phyloP scores from a whole-genome alignment of 2,329 filamentous ascomycete species.

The Pseudogymnoascus verrucosus region DNA sequence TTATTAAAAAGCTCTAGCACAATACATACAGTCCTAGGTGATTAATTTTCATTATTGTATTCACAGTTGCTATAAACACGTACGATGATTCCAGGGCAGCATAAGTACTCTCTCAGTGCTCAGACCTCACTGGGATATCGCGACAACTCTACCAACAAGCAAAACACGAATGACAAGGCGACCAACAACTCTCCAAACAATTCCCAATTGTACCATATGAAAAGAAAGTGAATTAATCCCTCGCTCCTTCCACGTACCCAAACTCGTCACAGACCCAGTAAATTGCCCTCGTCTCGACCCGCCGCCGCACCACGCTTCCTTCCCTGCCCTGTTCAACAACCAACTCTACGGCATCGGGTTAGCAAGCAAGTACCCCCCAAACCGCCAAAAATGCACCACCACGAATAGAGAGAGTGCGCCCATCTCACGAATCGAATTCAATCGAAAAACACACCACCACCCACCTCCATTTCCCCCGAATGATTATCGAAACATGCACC shows the following conservation, averaged over 20 bases:
- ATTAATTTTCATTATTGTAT: neutral
- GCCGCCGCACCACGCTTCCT: neutral
- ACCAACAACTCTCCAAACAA: neutral
- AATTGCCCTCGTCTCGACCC: slow-evolving; percentile 1
- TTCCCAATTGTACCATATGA: neutral
- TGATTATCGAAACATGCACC: slow-evolving; percentile 7
- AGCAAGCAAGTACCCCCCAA: neutral
- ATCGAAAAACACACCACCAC: neutral
- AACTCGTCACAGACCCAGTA: neutral
- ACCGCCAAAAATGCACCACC: neutral
- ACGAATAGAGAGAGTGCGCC: neutral
- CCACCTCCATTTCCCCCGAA: neutral
- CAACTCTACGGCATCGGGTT: neutral
- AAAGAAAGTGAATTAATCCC: neutral
- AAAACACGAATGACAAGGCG: neutral
- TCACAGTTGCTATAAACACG: neutral
- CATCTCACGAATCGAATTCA: neutral
- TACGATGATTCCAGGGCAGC: neutral
- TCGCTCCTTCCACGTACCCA: neutral
- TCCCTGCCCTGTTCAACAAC: neutral
- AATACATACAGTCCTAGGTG: neutral
- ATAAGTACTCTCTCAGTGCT: neutral
- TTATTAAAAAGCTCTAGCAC: too few relatives aligned
- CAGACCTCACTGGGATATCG: neutral
- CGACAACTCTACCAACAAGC: neutral